Conservation (phyloP, 2,329 filamentous ascomycete species). For the Aureobasidium sp. region DNA sequence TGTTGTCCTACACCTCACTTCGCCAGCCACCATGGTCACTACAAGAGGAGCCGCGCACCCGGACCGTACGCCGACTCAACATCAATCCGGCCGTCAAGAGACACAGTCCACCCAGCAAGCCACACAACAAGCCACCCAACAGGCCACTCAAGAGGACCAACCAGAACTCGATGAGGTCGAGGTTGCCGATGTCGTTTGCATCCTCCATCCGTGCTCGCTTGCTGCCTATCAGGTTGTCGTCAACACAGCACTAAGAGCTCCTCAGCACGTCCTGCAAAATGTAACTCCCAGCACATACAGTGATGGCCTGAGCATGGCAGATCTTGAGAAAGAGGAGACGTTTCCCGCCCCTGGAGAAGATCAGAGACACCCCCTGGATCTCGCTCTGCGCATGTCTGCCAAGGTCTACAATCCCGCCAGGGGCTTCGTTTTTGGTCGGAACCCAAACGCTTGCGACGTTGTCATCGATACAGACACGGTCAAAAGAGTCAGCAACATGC, state of each 20-base stretch:
- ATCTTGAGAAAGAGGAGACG: conserved; percentile 36
- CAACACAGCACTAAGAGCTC: conserved; percentile 44
- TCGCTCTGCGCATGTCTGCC: conserved; percentile 76
- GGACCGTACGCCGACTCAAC: not conserved
- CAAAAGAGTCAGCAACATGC: conserved; percentile 81
- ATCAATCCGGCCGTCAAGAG: not conserved
- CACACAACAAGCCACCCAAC: conserved; percentile 11
- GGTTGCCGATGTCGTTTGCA: conserved; percentile 80
- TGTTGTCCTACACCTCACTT: not conserved
- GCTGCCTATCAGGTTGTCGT: conserved; percentile 66
- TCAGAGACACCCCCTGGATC: conserved; percentile 24
- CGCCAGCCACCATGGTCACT: not conserved
- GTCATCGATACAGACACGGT: conserved; percentile 58
- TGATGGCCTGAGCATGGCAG: conserved; percentile 24
- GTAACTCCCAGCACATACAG: conserved; percentile 27
- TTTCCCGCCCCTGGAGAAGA: conserved; percentile 46
- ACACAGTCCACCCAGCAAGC: conserved; percentile 9
- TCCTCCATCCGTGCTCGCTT: conserved; percentile 72
- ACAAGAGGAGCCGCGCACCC: not conserved
- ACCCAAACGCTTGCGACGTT: conserved; percentile 63
- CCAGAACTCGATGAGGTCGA: conserved; percentile 62
- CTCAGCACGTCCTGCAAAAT: conserved; percentile 55
- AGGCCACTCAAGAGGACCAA: conserved; percentile 10
- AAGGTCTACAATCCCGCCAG: conserved; percentile 57
- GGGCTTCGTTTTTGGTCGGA: conserved; percentile 85